Evolutionary conservation across 352 stramenopile genomes (phyloP).

Genomic region (Peronospora farinosa): DNA sequence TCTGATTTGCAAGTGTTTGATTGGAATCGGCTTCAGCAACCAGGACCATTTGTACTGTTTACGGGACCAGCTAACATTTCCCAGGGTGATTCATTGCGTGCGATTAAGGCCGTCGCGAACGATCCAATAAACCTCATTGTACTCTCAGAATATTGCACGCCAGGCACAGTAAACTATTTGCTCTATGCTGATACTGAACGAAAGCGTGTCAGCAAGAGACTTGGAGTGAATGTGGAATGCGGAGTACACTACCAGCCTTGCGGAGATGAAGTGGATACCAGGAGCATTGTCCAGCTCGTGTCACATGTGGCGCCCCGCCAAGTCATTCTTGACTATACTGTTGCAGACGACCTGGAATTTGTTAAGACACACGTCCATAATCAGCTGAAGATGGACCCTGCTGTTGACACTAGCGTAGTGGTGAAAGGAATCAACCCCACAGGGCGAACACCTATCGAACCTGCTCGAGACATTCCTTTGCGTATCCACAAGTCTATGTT

Average conservation of each 20-base stretch:
- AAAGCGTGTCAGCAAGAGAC: slow-evolving; percentile 58
- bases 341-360: slow-evolving; percentile 56
- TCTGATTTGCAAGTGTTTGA: slow-evolving; percentile 50
- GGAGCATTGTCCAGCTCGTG: slow-evolving; percentile 76
- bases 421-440: slow-evolving; percentile 32
- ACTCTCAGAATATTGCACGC: slow-evolving; percentile 76
- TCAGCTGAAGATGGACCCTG: slow-evolving; percentile 42
- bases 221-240: slow-evolving; percentile 63
- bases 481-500: slow-evolving; percentile 85
- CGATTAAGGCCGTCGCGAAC: slow-evolving; percentile 50
- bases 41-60: slow-evolving; percentile 72
- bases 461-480: slow-evolving; percentile 50
- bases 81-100: slow-evolving; percentile 60
- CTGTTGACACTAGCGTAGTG: slow-evolving; percentile 10
- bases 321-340: slow-evolving; percentile 57
- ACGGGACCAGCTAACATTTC: slow-evolving; percentile 70
- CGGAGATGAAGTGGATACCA: slow-evolving; percentile 77
- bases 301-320: slow-evolving; percentile 50
- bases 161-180: slow-evolving; percentile 75
- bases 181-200: slow-evolving; percentile 73
- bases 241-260: slow-evolving; percentile 83
- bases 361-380: slow-evolving; percentile 55
- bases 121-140: slow-evolving; percentile 82
- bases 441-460: slow-evolving; percentile 35
- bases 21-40: slow-evolving; percentile 58